Base-by-base conservation (phyloP, 441 rosid species). In the Melianthus villosus region DNA sequence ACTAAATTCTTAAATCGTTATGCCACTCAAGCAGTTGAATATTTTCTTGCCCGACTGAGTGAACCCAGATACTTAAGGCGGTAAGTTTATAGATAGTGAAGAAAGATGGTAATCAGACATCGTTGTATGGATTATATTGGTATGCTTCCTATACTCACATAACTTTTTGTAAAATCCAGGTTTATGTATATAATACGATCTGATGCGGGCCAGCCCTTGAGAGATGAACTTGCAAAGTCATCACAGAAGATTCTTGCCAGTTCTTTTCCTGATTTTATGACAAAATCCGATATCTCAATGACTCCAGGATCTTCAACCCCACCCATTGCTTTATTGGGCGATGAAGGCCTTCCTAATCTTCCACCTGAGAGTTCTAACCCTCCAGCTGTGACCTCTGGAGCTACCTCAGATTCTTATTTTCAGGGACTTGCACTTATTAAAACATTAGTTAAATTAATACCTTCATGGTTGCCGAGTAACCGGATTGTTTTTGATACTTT, bases 221-320 rank as follows among this genome's bases (percentile, higher is more conserved):
- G 96, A 56, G 99, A 91, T 49, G 99, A 91, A 60, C 93, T 91
- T 54, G 84, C 99, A 40, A 84, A 79, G 59, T 85, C 93, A 13
- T 85, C 91, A 6, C 78, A 71, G 55, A 91, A 91, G 69, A 79
- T 91, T 63, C 81, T 85, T 60, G 67, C 71, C 44, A 69, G 63
- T 66, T 86, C 94, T 32, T 82, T 91, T 68, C 76, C 93, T 14
- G 93, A 74, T 47, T 73, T 73, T 62, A 34, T 73, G 45, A 69
- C 76, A 37, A 89, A 77, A 52, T 59, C 79, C 49, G 93, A 84
- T 34, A 62, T 63, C 18, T 42, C 63, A 48, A 40, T 35, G 55
- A 44, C 63, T 22, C 40, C 69, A 46, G 66, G 61, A 42, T 61
- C 85, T 51, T 53, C 79, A 50, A 64, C 82, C 47, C 69, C 72